phyloP scores from a whole-genome alignment of 2,329 filamentous ascomycete genomes.

The Trichoderma pleuroti region DNA sequence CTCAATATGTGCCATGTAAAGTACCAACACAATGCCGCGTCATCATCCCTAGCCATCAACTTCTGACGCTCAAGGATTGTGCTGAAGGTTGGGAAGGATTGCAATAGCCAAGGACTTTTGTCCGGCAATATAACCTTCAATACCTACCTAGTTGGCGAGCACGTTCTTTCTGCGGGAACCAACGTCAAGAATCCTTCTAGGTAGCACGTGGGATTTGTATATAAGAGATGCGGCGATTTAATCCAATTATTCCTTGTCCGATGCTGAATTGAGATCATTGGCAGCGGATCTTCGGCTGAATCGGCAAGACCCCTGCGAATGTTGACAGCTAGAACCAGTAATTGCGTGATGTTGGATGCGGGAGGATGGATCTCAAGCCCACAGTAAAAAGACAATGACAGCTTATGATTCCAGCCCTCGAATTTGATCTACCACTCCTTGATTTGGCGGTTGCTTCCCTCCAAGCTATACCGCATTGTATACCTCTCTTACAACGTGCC shows the following conservation, averaged over 20 bases:
- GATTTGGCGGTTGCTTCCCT: neutral
- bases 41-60: neutral
- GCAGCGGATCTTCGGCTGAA: neutral
- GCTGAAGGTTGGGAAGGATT: neutral
- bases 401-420: neutral
- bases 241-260: neutral
- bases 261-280: neutral
- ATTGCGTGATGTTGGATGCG: neutral
- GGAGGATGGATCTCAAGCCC: neutral
- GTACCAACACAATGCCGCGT: neutral
- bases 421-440: neutral
- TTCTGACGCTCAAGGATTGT: neutral
- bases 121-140: neutral
- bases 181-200: neutral
- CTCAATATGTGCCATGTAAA: too few relatives aligned
- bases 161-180: neutral
- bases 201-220: neutral
- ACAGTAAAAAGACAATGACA: neutral
- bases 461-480: neutral
- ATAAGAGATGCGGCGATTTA: neutral
- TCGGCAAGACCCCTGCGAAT: neutral
- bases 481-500: neutral
- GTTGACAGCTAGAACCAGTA: neutral
- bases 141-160: neutral
- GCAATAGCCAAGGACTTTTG: neutral